Evolutionary conservation across 305 asterid genomes (phyloP), one percentile per base, ranked within the genome.

Genomic region (Fraxinus angustifolia): DNA sequence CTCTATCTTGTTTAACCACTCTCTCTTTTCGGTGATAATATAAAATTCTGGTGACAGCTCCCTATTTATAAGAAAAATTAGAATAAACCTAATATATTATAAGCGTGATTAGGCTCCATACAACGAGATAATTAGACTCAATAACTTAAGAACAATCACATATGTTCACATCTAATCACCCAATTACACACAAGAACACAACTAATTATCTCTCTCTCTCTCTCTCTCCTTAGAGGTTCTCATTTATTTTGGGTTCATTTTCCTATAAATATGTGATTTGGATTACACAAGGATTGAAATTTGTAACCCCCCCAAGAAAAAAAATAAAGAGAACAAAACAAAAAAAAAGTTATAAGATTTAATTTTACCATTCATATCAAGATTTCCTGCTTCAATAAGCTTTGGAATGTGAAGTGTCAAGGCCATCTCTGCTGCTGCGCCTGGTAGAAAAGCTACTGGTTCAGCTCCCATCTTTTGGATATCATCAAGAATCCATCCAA

Each of bases 401-500:
- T 58, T 17, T 58, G 68, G 68, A 58, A 58, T 58, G 11, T 58
- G 68, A 6, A 17, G 23, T 58, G 26, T 17, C 11, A 58, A 4
- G 28, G 85, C 84, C 72, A 88, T 10, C 2, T 58, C 67, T 1
- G 89, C 90, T 0, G 86, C 84, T 14, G 88, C 83, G n/a, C 89
- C 76, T 2, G 91, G 85, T 0, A 81, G 70, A 76, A 90, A 91
- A 0, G 65, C 79, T n/a, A 87, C 84, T 40, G 76, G 34, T 12
- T 81, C 82, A 16, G 83, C 80, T 23, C 91, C 92, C 75, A 90
- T 77, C 67, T 58, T 76, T 26, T 79, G 75, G 1, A 87, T 89
- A 3, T 82, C 90, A 30, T 88, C 91, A 58, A 81, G 48, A 28
- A 86, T 28, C 89, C 89, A 91, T 4, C 85, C 86, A 6, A 88